Evolutionary conservation across 257 asterid species (phyloP).

Genomic region (Solanum bulbocastanum): DNA sequence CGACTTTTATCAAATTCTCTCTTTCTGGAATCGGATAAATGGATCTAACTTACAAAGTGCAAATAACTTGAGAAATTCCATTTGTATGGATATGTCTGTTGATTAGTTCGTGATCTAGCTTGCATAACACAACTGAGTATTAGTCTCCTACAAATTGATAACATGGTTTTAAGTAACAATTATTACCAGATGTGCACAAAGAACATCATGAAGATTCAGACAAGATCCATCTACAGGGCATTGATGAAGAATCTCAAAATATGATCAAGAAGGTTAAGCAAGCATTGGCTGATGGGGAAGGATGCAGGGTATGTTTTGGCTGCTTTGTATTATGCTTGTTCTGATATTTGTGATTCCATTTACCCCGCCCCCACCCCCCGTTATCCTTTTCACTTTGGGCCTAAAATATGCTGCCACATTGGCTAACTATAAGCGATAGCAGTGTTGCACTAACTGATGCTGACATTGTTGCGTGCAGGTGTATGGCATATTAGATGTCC

Average conservation of each 20-base stretch:
- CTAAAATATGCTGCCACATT: background rate
- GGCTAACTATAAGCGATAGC: background rate
- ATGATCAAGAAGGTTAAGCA: slow-evolving; percentile 82
- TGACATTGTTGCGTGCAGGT: slow-evolving; percentile 42
- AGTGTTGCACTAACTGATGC: background rate
- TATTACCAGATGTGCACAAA: slow-evolving; percentile 53
- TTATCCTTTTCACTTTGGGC: slow-evolving; percentile 4
- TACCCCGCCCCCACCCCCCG: background rate
- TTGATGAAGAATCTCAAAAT: slow-evolving; percentile 75
- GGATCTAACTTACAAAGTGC: background rate
- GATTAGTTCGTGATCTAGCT: background rate
- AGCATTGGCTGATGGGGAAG: slow-evolving; percentile 77
- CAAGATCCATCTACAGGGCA: slow-evolving; percentile 43
- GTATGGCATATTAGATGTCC: slow-evolving; percentile 87
- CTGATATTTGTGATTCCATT: background rate
- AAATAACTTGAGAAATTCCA: background rate
- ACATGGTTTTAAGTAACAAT: background rate
- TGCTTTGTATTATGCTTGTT: background rate
- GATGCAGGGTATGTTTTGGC: slow-evolving; percentile 69
- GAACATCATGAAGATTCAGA: slow-evolving; percentile 50
- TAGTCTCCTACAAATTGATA: background rate
- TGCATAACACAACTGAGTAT: background rate
- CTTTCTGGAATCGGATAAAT: background rate
- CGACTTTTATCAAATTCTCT: background rate
- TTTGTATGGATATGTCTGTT: background rate